A percentile compares a stretch with the other conserved stretches of the same genome.
Evolutionary conservation across 2,329 filamentous ascomycete species (phyloP).

Genomic region (Aureobasidium sp.): DNA sequence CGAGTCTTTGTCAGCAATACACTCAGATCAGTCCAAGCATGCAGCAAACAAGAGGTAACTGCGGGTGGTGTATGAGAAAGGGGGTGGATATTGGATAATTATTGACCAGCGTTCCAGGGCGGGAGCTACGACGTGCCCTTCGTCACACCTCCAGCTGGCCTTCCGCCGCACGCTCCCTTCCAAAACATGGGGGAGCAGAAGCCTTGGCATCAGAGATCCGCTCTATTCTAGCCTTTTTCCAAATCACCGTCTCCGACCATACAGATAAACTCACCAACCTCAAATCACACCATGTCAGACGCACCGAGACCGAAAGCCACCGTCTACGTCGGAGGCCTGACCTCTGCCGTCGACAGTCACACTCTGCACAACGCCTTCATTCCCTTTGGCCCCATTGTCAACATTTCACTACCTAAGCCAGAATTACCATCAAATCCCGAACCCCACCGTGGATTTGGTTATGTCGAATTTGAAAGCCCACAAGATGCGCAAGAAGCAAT

Average conservation of each 20-base stretch:
- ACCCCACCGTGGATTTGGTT: constrained; percentile 85
- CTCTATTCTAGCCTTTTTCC: background rate
- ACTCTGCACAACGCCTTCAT: constrained; percentile 87
- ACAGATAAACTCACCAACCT: background rate
- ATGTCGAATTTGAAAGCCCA: constrained; percentile 85
- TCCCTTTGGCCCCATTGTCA: constrained; percentile 91
- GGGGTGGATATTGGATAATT: constrained; percentile 10
- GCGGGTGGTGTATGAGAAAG: background rate
- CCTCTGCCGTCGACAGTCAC: constrained; percentile 65
- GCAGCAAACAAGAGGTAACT: background rate
- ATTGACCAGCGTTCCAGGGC: constrained; percentile 4
- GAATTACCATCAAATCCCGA: constrained; percentile 73
- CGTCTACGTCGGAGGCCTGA: constrained; percentile 84
- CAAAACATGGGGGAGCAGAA: constrained; percentile 1
- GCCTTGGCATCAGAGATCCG: constrained; percentile 13
- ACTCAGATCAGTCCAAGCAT: constrained; percentile 4
- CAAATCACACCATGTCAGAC: constrained; percentile 63
- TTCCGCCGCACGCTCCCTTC: background rate
- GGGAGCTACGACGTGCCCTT: constrained; percentile 7
- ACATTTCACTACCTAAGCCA: constrained; percentile 83
- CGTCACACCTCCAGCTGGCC: constrained; percentile 10
- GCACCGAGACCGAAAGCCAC: constrained; percentile 79
- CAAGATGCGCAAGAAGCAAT: constrained; percentile 90
- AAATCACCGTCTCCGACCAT: constrained; percentile 14
- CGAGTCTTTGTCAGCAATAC: constrained; percentile 4